Evolutionary conservation across 495 filamentous ascomycete species (phyloP).

Genomic region (Hyaloscypha finlandica): DNA sequence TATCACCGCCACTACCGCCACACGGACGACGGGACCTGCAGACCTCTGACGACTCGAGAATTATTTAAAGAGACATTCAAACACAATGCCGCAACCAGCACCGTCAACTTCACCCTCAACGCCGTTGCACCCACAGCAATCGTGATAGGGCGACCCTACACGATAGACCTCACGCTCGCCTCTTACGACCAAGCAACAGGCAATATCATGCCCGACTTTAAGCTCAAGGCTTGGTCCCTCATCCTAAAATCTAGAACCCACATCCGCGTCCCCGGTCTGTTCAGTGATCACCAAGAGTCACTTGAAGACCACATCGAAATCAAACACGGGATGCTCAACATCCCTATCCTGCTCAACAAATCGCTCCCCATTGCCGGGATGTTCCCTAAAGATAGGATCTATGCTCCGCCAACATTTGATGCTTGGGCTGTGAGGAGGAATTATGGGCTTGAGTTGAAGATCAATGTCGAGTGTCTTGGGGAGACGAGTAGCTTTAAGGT

Average conservation of each 20-base stretch:
- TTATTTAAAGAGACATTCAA: slow-evolving; percentile 6
- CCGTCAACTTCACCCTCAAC: slow-evolving; percentile 9
- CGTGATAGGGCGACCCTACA: not conserved
- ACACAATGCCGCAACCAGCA: not conserved
- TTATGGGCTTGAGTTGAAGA: slow-evolving; percentile 15
- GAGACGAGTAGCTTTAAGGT: slow-evolving; percentile 11
- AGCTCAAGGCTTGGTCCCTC: not conserved
- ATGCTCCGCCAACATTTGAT: slow-evolving; percentile 6
- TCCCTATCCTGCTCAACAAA: not conserved
- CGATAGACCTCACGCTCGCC: not conserved
- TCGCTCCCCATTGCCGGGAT: not conserved
- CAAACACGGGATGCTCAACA: not conserved
- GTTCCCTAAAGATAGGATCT: not conserved
- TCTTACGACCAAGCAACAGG: not conserved
- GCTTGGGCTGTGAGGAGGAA: not conserved
- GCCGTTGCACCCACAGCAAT: slow-evolving; percentile 2
- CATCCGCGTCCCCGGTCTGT: not conserved
- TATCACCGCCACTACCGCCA: slow-evolving; percentile 8
- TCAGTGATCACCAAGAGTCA: not conserved
- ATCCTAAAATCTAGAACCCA: slow-evolving; percentile 3
- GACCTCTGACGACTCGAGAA: slow-evolving; percentile 5
- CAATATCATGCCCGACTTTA: not conserved
- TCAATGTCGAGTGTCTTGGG: slow-evolving; percentile 3
- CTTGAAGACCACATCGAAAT: not conserved
- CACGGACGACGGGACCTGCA: not conserved